Evolutionary conservation across 2,329 filamentous ascomycete genomes (phyloP).

Genomic region (Didymella glomerata): DNA sequence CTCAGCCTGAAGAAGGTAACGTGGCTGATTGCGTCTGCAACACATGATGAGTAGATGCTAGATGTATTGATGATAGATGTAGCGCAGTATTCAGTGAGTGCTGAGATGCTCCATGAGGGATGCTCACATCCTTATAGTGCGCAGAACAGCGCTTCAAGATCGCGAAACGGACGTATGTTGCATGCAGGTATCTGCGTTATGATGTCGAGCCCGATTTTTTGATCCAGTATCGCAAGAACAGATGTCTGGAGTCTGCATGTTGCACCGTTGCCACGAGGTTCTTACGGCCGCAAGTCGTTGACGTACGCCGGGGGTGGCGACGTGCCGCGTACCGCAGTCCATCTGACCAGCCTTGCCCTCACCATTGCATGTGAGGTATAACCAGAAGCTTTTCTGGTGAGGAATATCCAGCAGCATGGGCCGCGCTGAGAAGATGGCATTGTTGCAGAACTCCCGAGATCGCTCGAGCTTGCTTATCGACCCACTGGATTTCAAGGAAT

Average conservation of each 20-base stretch:
- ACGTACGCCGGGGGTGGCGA: constrained; percentile 19
- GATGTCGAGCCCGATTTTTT: not conserved
- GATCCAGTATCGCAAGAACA: not conserved
- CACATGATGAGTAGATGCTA: constrained; percentile 8
- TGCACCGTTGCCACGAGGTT: constrained; percentile 6
- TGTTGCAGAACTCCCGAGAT: not conserved
- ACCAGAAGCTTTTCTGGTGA: not conserved
- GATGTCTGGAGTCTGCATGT: not conserved
- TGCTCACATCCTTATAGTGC: constrained; percentile 16
- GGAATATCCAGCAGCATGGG: not conserved
- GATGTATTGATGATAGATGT: not conserved
- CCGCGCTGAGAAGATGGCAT: not conserved
- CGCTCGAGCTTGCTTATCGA: not conserved
- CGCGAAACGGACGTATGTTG: constrained; percentile 4
- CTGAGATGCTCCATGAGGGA: not conserved
- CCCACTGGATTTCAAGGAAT: not conserved
- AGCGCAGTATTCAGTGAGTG: not conserved
- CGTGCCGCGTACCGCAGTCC: not conserved
- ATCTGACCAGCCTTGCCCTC: not conserved
- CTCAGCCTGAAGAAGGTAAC: not conserved
- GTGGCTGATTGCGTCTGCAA: constrained; percentile 11
- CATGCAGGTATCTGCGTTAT: not conserved
- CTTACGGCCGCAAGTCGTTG: constrained; percentile 21
- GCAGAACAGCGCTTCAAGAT: not conserved
- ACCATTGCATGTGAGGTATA: not conserved